These are phyloP conservation scores for Neurospora crassa DNA, from an alignment of 2,329 filamentous ascomycete species.

Conservation along the genomic window DNA sequence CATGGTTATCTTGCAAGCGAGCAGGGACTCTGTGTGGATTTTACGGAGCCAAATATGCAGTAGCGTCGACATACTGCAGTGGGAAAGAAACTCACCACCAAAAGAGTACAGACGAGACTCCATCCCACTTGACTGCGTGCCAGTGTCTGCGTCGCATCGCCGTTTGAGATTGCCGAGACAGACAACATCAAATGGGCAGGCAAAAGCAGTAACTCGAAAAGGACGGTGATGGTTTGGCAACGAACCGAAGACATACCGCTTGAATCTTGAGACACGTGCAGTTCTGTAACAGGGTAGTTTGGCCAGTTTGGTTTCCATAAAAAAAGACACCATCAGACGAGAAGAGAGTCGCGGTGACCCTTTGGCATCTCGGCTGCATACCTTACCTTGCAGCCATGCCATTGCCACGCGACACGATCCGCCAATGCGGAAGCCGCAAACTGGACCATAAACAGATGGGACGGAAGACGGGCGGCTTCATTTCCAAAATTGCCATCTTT, in stretches of 20 bases:
- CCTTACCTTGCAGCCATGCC: slow-evolving; percentile 7
- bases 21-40: not conserved
- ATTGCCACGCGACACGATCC: not conserved
- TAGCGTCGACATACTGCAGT: not conserved
- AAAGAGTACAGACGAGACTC: not conserved
- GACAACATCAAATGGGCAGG: not conserved
- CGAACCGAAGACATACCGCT: not conserved
- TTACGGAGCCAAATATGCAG: not conserved
- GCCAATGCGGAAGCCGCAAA: not conserved
- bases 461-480: not conserved
- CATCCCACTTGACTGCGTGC: not conserved
- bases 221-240: not conserved
- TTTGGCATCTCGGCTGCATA: slow-evolving; percentile 1
- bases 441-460: not conserved
- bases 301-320: slow-evolving; percentile 62
- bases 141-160: not conserved
- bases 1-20: not conserved
- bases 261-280: not conserved
- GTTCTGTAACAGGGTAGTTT: slow-evolving; percentile 26
- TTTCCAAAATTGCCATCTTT: not conserved
- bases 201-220: not conserved
- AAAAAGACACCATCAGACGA: not conserved
- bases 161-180: not conserved
- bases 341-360: not conserved
- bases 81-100: not conserved